These are phyloP conservation scores for Aphanomyces cochlioides DNA, from an alignment of 352 stramenopile species.

Conservation along the genomic window DNA sequence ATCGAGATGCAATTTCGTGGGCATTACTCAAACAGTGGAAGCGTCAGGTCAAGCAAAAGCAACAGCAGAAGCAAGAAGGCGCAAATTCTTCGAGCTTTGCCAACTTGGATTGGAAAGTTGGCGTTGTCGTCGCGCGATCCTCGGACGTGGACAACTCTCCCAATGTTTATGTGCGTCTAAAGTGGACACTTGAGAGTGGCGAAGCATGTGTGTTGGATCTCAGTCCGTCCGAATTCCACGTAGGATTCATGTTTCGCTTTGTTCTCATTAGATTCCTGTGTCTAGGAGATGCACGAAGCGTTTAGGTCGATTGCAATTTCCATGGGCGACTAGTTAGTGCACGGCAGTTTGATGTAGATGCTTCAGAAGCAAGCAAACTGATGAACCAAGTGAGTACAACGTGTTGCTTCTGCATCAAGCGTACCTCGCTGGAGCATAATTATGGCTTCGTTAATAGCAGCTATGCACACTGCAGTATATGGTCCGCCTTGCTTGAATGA, in stretches of 20 bases:
- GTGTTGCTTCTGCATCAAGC: slow-evolving; percentile 19
- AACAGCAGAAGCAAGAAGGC: background rate
- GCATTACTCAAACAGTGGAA: slow-evolving; percentile 12
- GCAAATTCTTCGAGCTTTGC: background rate
- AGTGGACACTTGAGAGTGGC: background rate
- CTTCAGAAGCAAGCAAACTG: slow-evolving; percentile 2
- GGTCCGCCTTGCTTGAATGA: slow-evolving; percentile 74
- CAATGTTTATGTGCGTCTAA: background rate
- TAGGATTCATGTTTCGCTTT: no score
- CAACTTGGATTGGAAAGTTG: background rate
- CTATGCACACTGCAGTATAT: slow-evolving; percentile 58
- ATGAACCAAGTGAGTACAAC: background rate
- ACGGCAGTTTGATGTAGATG: slow-evolving; percentile 10
- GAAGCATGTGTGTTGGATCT: no score
- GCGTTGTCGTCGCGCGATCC: background rate
- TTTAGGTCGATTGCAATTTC: no score
- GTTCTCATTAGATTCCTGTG: no score
- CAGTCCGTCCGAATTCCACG: no score
- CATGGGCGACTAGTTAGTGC: background rate
- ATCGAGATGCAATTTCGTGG: background rate
- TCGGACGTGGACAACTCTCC: background rate
- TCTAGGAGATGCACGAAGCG: no score
- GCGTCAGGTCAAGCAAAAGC: background rate
- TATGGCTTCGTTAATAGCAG: slow-evolving; percentile 77
- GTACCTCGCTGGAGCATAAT: slow-evolving; percentile 70